A percentile compares a stretch with the other conserved stretches of the same genome.
phyloP scores from a whole-genome alignment of 192 early-diverging fungal genomes.

The Allomyces javanicus region DNA sequence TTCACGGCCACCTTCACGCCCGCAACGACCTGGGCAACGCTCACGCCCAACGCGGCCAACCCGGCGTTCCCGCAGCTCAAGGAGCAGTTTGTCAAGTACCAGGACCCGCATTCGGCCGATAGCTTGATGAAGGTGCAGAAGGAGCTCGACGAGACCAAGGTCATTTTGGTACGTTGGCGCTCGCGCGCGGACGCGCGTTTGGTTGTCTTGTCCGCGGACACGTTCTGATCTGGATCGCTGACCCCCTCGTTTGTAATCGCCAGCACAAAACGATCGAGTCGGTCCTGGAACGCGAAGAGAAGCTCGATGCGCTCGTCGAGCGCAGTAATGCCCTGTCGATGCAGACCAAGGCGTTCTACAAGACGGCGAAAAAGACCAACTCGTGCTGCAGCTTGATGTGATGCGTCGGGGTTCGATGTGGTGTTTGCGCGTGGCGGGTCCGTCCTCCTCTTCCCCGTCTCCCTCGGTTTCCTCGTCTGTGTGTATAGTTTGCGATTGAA shows the following conservation, averaged over 20 bases:
- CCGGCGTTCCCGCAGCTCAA: constrained; percentile 47
- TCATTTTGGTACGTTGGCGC: constrained; percentile 43
- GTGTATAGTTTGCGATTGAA: too few relatives aligned
- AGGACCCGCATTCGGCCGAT: constrained; percentile 83
- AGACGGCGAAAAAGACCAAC: constrained; percentile 69
- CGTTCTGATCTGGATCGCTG: background rate
- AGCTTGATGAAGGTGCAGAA: constrained; percentile 81
- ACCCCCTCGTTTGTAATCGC: background rate
- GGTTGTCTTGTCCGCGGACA: background rate
- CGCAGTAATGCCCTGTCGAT: constrained; percentile 60
- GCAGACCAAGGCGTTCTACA: constrained; percentile 92
- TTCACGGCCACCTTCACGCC: constrained; percentile 44
- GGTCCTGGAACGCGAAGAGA: constrained; percentile 69
- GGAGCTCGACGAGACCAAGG: constrained; percentile 93
- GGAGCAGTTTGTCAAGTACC: constrained; percentile 53
- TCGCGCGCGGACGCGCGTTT: background rate
- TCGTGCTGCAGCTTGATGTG: background rate
- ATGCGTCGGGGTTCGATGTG: background rate
- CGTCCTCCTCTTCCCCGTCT: too few relatives aligned
- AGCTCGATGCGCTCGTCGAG: constrained; percentile 71
- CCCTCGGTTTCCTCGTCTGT: too few relatives aligned
- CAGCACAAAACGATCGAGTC: constrained; percentile 85
- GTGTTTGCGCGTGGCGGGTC: too few relatives aligned
- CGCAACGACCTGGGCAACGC: constrained; percentile 20
- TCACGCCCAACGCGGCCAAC: constrained; percentile 12